phyloP scores from a whole-genome alignment of 2,329 filamentous ascomycete species.

The Ceratocystiopsis minuta region DNA sequence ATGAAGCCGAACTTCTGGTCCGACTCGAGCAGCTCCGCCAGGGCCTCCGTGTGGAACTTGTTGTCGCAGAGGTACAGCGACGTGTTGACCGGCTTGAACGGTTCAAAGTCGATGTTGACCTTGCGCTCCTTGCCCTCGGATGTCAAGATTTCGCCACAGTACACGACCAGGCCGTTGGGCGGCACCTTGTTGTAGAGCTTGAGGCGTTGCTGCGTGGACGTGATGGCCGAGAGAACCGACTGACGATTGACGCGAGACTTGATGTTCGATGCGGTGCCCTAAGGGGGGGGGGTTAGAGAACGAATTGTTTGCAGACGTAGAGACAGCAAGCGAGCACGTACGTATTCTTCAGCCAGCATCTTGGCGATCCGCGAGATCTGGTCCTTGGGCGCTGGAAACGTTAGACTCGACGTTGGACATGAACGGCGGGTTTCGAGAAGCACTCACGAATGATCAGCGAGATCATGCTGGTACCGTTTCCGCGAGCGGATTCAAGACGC shows the following conservation, averaged over 20 bases:
- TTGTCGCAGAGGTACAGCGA: constrained; percentile 99
- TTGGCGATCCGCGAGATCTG: constrained; percentile 91
- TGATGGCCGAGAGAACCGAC: constrained; percentile 94
- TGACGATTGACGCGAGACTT: constrained; percentile 98
- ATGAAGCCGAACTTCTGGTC: constrained; percentile 99
- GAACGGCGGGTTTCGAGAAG: not conserved
- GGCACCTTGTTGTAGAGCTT: constrained; percentile 99
- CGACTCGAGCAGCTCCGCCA: constrained; percentile 92
- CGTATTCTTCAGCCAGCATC: constrained; percentile 99
- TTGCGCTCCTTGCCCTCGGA: constrained; percentile 97
- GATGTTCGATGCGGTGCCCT: constrained; percentile 98
- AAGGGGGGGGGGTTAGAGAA: constrained; percentile 4
- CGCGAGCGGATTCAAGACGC: constrained; percentile 86
- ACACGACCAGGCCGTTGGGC: constrained; percentile 90
- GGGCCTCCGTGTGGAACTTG: constrained; percentile 96
- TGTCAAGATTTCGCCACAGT: constrained; percentile 99
- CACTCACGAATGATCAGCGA: constrained; percentile 89
- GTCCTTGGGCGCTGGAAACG: constrained; percentile 52
- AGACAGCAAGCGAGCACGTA: constrained; percentile 26
- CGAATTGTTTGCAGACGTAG: constrained; percentile 12
- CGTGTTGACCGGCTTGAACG: constrained; percentile 99
- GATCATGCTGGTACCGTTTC: constrained; percentile 99
- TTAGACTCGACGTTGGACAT: too few relatives aligned
- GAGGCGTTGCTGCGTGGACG: constrained; percentile 94
- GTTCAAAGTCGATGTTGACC: constrained; percentile 99